Evolutionary conservation across 73 alveolate species (phyloP).

Genomic region (Paramecium biaurelia): DNA sequence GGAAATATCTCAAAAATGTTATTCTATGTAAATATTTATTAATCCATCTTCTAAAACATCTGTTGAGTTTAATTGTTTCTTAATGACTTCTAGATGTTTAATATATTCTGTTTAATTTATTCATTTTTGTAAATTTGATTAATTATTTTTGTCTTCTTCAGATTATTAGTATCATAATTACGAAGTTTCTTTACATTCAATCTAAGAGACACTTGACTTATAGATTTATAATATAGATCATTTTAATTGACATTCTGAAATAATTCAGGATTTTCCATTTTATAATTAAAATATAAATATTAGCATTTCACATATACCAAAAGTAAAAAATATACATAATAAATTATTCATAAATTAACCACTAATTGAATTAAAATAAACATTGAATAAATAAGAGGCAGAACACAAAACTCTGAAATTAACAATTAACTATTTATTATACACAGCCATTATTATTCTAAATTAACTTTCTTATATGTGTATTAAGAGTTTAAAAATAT

Average conservation of each 20-base stretch:
- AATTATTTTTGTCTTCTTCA: not conserved
- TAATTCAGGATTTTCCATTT: no score
- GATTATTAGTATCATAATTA: not conserved
- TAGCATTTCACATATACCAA: no score
- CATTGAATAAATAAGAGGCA: no score
- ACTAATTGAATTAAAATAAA: no score
- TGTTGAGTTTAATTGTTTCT: not conserved
- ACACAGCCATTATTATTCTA: not conserved
- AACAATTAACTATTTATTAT: no score
- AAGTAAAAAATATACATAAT: no score
- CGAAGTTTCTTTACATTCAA: not conserved
- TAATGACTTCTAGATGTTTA: no score
- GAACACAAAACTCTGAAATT: not conserved
- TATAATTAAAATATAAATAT: no score
- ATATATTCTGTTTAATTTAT: no score
- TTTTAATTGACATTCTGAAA: not conserved
- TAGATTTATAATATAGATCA: not conserved
- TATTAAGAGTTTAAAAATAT: not conserved
- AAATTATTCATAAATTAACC: no score
- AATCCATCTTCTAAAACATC: not conserved
- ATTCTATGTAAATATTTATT: not conserved
- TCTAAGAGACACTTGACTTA: not conserved
- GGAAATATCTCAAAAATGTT: not conserved
- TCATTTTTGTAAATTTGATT: not conserved
- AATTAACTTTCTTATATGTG: not conserved